phyloP scores from a whole-genome alignment of 306 rosid genomes.

The Herpetospermum pedunculosum region DNA sequence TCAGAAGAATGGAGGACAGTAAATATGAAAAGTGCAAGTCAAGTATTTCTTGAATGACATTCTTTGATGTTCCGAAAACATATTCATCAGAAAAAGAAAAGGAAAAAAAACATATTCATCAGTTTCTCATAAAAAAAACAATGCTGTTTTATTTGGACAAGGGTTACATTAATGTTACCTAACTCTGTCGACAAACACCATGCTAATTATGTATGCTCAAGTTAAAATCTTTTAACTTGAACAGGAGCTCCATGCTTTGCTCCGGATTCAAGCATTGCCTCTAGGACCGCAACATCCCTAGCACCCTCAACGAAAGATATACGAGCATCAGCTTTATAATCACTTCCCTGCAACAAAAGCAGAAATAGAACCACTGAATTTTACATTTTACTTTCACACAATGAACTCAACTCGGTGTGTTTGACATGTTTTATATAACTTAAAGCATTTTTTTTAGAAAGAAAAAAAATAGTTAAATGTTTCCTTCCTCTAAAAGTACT shows the following conservation, averaged over 20 bases:
- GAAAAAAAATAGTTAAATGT: too few relatives aligned
- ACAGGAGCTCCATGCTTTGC: conserved; percentile 53
- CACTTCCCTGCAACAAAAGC: conserved; percentile 35
- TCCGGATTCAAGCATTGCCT: conserved; percentile 95
- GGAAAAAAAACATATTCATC: too few relatives aligned
- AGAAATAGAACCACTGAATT: conserved; percentile 7
- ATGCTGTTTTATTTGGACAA: neutral
- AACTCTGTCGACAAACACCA: neutral
- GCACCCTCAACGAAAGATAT: conserved; percentile 83
- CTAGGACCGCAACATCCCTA: conserved; percentile 81
- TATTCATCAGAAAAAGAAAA: too few relatives aligned
- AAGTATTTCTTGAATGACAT: neutral
- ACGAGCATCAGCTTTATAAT: conserved; percentile 50
- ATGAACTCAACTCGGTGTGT: neutral
- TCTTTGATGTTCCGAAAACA: neutral
- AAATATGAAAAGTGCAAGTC: neutral
- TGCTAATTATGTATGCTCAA: neutral
- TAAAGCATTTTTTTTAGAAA: too few relatives aligned
- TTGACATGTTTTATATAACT: neutral
- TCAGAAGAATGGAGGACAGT: neutral
- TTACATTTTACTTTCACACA: neutral
- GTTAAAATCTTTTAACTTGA: conserved; percentile 58
- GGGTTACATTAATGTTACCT: neutral
- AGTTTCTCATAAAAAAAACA: neutral
- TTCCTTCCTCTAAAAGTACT: neutral